A percentile compares a stretch with the other conserved stretches of the same genome.
Evolutionary conservation across 345 rosid species (phyloP).

Genomic region (rapeseed (Brassica napus)): Da-Ae NC_063449.1:24234501-24235000

Average conservation of each 20-base stretch:
- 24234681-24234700: conserved; percentile 29
- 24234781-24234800: conserved; percentile 20
- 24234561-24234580: conserved; percentile 18
- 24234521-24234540: conserved; percentile 3
- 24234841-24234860: conserved; percentile 30
- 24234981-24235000: conserved; percentile 98
- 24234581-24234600: neutral
- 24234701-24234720: conserved; percentile 17
- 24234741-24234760: conserved; percentile 4
- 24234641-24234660: conserved; percentile 4
- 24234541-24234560: conserved; percentile 14
- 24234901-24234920: neutral
- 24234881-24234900: conserved; percentile 13
- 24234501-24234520: conserved; percentile 69
- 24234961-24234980: conserved; percentile 99
- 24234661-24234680: conserved; percentile 14
- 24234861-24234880: conserved; percentile 12
- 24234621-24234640: conserved; percentile 26
- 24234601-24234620: conserved; percentile 31
- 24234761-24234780: neutral
- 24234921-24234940: conserved; percentile 64
- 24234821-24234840: conserved; percentile 25
- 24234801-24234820: conserved; percentile 32
- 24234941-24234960: conserved; percentile 99
- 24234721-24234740: neutral